These are phyloP conservation scores for Emmonsiellopsis sp. DNA, from an alignment of 2,329 filamentous ascomycete genomes.

Conservation along the genomic window DNA sequence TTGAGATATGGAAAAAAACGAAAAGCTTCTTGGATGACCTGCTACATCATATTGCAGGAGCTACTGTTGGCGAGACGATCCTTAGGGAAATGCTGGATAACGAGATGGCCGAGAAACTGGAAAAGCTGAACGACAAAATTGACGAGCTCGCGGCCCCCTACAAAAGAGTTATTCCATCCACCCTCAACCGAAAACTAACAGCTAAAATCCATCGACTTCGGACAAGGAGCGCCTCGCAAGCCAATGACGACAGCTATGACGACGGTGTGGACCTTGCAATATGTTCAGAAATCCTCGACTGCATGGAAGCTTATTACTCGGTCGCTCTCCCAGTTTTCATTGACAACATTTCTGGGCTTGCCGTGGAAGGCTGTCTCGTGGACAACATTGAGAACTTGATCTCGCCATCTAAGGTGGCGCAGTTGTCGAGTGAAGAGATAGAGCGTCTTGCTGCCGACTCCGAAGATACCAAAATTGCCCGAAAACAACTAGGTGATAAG, in stretches of 20 bases:
- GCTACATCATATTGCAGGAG: slow-evolving; percentile 13
- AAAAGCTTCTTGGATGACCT: slow-evolving; percentile 13
- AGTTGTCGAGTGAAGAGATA: slow-evolving; percentile 22
- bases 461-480: slow-evolving; percentile 9
- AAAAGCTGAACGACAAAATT: slow-evolving; percentile 14
- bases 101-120: slow-evolving; percentile 11
- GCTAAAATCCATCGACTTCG: slow-evolving; percentile 7
- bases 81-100: slow-evolving; percentile 15
- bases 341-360: slow-evolving; percentile 29
- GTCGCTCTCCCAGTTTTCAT: slow-evolving; percentile 24
- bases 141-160: slow-evolving; percentile 16
- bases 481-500: slow-evolving; percentile 6
- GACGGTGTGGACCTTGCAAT: slow-evolving; percentile 5
- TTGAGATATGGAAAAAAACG: slow-evolving; percentile 13
- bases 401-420: slow-evolving; percentile 21
- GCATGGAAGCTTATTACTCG: slow-evolving; percentile 18
- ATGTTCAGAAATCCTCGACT: slow-evolving; percentile 15
- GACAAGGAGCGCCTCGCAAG: slow-evolving; percentile 1
- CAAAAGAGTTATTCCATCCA: slow-evolving; percentile 12
- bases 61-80: slow-evolving; percentile 11
- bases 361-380: slow-evolving; percentile 31
- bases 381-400: slow-evolving; percentile 25
- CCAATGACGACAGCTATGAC: slow-evolving; percentile 1
- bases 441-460: slow-evolving; percentile 18
- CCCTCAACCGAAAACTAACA: slow-evolving; percentile 11